These are phyloP conservation scores for Alternaria brassicicola DNA, from an alignment of 2,329 filamentous ascomycete genomes.

Conservation along the genomic window DNA sequence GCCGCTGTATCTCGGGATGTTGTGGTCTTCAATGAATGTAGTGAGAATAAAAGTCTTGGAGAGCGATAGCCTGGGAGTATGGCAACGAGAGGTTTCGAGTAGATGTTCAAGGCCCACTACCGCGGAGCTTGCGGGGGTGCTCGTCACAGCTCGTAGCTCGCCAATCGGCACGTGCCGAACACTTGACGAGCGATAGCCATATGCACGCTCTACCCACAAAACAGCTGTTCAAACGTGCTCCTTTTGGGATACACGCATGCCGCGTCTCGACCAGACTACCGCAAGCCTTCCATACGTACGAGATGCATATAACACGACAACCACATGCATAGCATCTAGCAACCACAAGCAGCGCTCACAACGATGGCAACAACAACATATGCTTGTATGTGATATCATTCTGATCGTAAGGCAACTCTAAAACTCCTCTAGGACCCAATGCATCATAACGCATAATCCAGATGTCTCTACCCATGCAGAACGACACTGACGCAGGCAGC, in stretches of 20 bases:
- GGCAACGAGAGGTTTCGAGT: conserved; percentile 2
- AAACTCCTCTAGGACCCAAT: conserved; percentile 50
- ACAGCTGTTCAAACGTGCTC: background rate
- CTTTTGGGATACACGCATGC: background rate
- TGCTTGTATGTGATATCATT: conserved; percentile 41
- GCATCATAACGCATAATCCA: conserved; percentile 46
- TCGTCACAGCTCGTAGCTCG: conserved; percentile 30
- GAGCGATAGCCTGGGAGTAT: background rate
- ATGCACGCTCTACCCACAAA: too few species aligned
- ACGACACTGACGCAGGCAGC: conserved; percentile 43
- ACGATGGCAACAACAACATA: background rate
- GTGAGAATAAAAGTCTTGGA: background rate
- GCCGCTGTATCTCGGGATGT: background rate
- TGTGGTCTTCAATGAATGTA: background rate
- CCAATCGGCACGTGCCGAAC: conserved; percentile 20
- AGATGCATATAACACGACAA: background rate
- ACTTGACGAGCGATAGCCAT: background rate
- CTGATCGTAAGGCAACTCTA: conserved; percentile 46
- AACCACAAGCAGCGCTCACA: background rate
- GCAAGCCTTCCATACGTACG: background rate
- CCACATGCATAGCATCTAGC: background rate
- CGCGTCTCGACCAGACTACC: background rate
- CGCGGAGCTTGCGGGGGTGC: conserved; percentile 25
- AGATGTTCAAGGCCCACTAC: conserved; percentile 13
- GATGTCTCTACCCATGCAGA: conserved; percentile 40